Conservation (phyloP, 73 alveolate genomes). For the Strombidium stylifer region DNA sequence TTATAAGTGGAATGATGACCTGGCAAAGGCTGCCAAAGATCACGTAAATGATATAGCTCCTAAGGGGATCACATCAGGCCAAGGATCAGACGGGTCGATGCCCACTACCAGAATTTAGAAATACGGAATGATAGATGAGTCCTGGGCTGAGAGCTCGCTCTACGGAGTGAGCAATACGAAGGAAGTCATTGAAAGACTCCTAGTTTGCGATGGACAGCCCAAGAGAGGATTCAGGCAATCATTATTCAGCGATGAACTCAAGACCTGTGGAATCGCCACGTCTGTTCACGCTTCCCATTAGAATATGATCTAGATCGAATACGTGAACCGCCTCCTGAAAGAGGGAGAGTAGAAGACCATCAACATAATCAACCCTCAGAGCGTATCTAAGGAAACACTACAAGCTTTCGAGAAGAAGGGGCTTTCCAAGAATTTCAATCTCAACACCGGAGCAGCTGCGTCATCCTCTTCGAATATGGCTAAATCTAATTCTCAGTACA, state of each 20-base stretch:
- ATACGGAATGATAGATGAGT: conserved; percentile 79
- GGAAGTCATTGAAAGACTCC: conserved; percentile 72
- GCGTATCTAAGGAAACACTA: conserved; percentile 42
- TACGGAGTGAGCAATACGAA: conserved; percentile 75
- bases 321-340: conserved; percentile 51
- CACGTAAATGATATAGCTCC: conserved; percentile 89
- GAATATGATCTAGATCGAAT: conserved; percentile 51
- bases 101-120: conserved; percentile 80
- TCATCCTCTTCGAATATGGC: too few species aligned
- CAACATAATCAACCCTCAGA: conserved; percentile 19
- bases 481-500: too few species aligned
- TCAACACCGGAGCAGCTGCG: too few species aligned
- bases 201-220: conserved; percentile 84
- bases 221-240: conserved; percentile 81
- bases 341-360: conserved; percentile 52
- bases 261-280: conserved; percentile 65
- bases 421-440: too few species aligned
- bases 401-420: too few species aligned
- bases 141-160: conserved; percentile 81
- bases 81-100: conserved; percentile 82
- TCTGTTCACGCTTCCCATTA: conserved; percentile 62
- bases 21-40: conserved; percentile 84
- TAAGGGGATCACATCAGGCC: conserved; percentile 70
- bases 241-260: conserved; percentile 66
- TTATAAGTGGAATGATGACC: conserved; percentile 62